Evolutionary conservation across 1,284 basidiomycete genomes (phyloP).

Genomic region (Pterulicium gracile): DNA sequence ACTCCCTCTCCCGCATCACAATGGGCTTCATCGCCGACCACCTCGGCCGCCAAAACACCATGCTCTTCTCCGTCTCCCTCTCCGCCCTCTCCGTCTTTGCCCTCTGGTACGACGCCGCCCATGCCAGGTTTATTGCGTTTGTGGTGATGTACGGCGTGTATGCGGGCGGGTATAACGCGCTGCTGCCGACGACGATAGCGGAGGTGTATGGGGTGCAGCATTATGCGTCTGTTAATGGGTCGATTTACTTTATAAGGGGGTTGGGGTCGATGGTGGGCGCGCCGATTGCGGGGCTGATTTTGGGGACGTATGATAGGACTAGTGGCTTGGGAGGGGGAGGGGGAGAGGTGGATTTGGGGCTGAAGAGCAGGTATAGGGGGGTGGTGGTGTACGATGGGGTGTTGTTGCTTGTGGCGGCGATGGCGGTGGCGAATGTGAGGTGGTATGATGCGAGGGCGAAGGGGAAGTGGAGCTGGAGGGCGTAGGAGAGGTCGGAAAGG

Average conservation of each 20-base stretch:
- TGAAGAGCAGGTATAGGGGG: slow-evolving; percentile 24
- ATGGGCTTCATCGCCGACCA: slow-evolving; percentile 33
- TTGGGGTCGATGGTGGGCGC: slow-evolving; percentile 29
- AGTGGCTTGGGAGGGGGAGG: slow-evolving; percentile 9
- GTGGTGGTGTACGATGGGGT: slow-evolving; percentile 28
- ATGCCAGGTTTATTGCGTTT: slow-evolving; percentile 25
- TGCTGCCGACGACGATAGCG: slow-evolving; percentile 30
- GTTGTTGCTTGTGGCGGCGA: slow-evolving; percentile 24
- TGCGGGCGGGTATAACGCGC: slow-evolving; percentile 31
- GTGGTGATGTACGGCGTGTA: slow-evolving; percentile 27
- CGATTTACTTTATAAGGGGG: slow-evolving; percentile 30
- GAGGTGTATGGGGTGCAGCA: slow-evolving; percentile 32
- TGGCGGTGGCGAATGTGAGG: slow-evolving; percentile 30
- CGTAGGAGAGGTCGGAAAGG: no score
- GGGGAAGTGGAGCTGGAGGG: slow-evolving; percentile 33
- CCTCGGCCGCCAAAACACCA: slow-evolving; percentile 34
- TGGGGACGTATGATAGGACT: slow-evolving; percentile 27
- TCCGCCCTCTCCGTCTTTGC: slow-evolving; percentile 32
- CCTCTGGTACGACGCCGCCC: slow-evolving; percentile 28
- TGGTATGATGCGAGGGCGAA: slow-evolving; percentile 33
- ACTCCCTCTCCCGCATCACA: slow-evolving; percentile 27
- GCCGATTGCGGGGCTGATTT: slow-evolving; percentile 28
- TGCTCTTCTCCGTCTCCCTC: no score
- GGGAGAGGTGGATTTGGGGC: slow-evolving; percentile 2
- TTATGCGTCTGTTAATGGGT: slow-evolving; percentile 29